Percentiles rank a stretch among this genome's conserved stretches.
Conservation (phyloP, 1,284 basidiomycete genomes). For the Xerocomus nothofagi region DNA sequence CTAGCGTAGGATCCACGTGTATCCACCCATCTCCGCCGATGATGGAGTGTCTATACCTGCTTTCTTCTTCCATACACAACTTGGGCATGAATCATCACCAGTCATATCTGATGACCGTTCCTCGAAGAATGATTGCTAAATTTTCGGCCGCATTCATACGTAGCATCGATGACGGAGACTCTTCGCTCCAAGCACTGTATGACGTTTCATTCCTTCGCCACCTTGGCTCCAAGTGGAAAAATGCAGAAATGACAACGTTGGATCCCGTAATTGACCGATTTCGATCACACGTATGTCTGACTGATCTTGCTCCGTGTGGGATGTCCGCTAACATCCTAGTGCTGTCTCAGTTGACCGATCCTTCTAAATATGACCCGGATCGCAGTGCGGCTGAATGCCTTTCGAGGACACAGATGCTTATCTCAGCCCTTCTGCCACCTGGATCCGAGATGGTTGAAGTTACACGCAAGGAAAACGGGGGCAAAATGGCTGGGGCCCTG, state of each 20-base stretch:
- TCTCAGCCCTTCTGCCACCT: conserved; percentile 46
- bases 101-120: conserved; percentile 34
- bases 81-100: conserved; percentile 47
- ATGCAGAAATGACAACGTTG: conserved; percentile 23
- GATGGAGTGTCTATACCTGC: conserved; percentile 50
- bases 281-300: conserved; percentile 18
- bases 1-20: conserved; percentile 17
- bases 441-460: conserved; percentile 15
- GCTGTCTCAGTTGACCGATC: conserved; percentile 17
- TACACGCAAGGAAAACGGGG: conserved; percentile 21
- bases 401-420: conserved; percentile 46
- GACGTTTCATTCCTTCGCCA: conserved; percentile 55
- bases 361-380: conserved; percentile 16
- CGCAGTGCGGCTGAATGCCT: conserved; percentile 26
- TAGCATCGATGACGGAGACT: conserved; percentile 34
- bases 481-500: conserved; percentile 43
- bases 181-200: conserved; percentile 35
- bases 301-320: background rate
- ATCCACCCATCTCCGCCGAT: conserved; percentile 53
- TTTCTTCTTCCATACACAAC: conserved; percentile 56
- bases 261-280: conserved; percentile 31
- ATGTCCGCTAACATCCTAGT: conserved; percentile 1
- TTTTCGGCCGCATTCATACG: conserved; percentile 44
- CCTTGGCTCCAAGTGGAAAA: conserved; percentile 41
- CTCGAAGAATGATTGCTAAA: conserved; percentile 36